Evolutionary conservation across 305 asterid genomes (phyloP), one percentile per base, ranked within the genome.

Genomic region (Ilex paraguariensis): DNA sequence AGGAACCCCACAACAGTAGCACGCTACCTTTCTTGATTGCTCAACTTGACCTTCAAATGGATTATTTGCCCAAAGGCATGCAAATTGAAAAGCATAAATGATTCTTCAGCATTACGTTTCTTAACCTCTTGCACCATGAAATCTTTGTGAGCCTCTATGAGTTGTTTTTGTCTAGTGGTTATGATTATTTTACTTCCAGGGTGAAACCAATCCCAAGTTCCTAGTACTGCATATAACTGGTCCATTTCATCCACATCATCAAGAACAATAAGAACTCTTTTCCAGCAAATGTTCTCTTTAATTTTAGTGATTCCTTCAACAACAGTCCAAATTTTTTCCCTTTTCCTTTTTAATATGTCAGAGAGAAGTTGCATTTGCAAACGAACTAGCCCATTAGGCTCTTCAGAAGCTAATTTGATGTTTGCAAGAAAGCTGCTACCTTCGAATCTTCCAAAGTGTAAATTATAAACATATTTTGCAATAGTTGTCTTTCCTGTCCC

Each of bases 401-500:
- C 51, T 51, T 50, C 59, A 5, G 71, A 61, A 17, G 17, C 51
- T 53, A 62, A 68, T 39, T 64, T 56, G 1, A 69, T 56, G 0
- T 62, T 62, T 48, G 67, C 64, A 3, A 69, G 61, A 48, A 62
- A 69, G 7, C 67, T 45, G 13, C 73, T 56, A 31, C 17, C 32
- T 21, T 69, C 63, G 0, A 62, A 69, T 39, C 6, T 31, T 36
- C 32, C 54, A 40, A 48, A 62, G 68, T 69, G 49, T 14, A 56
- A 31, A 31, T 69, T 69, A 66, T 62, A 69, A 3, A 56, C 64
- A 50, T 31, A 46, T 57, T 69, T 69, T 30, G 73, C 60, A 49
- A 56, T 65, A 13, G 73, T 69, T 48, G 73, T 62, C 59, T 69
- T 69, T 10, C 73, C 73, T 10, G 62, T 69, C 13, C 73, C 73